Base-by-base conservation (phyloP, 176 grass and related monocot species). In the Miscanthus lutarioriparius region DNA sequence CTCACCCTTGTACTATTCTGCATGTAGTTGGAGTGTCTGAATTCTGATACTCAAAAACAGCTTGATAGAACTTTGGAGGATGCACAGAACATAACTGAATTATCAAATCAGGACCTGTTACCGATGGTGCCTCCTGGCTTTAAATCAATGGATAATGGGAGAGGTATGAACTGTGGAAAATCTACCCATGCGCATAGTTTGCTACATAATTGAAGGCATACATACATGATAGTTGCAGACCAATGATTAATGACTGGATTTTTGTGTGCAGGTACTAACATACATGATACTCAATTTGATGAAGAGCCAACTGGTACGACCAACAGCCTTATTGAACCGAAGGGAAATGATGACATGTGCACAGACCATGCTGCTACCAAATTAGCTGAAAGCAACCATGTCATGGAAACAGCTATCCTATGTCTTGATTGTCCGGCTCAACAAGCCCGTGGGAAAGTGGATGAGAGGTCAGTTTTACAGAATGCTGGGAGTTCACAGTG, bases 31-130 rank as follows among this genome's bases (percentile, higher is more conserved):
- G 38, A 43, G 43, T 38, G 19, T 56, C n/a, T 7, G n/a, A 73
- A 39, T 43, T 51, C 64, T 70, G 14, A 39, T 73, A 37, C 75
- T 74, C 10, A n/a, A 44, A 22, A 56, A 64, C 68, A 47, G 35
- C 33, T 51, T 58, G 36, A 58, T n/a, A 70, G 15, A 25, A 80
- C 63, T 70, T 84, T 70, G 78, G 77, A 85, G 54, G 45, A 87
- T 80, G 16, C 36, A 10, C 17, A 49, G 30, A 53, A 71, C 12
- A 1, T 27, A 38, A 71, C 32, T 72, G 74, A 73, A 13, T 26
- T 38, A 80, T 41, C n/a, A 58, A 75, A 85, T 79, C 75, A 87
- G 49, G 76, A 68, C 75, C 36, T 72, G 43, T 41, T 62, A 3
- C 27, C 44, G 0, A 9, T 35, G 17, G 16, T 72, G 85, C 80